A percentile compares a stretch with the other conserved stretches of the same genome.
Evolutionary conservation across 2,329 filamentous ascomycete species (phyloP).

Genomic region (Penicillium sp.): DNA sequence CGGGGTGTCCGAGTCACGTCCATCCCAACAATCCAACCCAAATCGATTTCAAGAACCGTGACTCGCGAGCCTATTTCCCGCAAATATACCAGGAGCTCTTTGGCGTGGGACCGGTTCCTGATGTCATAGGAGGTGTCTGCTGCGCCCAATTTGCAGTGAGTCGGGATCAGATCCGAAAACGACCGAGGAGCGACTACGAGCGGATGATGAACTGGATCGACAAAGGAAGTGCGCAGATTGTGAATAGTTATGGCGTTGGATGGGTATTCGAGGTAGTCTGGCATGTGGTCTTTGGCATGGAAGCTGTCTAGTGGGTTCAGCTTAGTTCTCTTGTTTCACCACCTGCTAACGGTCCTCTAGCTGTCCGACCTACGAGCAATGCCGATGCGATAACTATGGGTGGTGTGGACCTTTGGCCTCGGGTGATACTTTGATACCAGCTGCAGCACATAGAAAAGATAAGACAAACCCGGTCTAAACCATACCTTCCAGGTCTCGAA

Average conservation of each 20-base stretch:
- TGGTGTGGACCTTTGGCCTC: constrained; percentile 4
- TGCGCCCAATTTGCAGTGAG: constrained; percentile 29
- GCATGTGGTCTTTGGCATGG: constrained; percentile 26
- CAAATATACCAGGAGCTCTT: constrained; percentile 17
- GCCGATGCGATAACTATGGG: constrained; percentile 9
- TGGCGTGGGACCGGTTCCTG: constrained; percentile 5
- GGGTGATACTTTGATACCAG: neutral
- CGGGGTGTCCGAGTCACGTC: constrained; percentile 38
- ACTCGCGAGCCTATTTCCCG: constrained; percentile 23
- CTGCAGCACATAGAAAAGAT: neutral
- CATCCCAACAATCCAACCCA: constrained; percentile 28
- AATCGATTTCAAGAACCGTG: constrained; percentile 20
- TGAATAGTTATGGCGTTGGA: constrained; percentile 20
- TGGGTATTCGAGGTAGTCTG: constrained; percentile 27
- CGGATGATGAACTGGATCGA: constrained; percentile 23
- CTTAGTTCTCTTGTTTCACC: neutral
- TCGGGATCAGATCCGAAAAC: constrained; percentile 18
- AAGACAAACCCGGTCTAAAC: neutral
- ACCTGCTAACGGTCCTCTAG: neutral
- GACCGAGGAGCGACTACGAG: constrained; percentile 21
- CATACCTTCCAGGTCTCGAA: too few relatives aligned
- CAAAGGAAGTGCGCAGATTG: neutral
- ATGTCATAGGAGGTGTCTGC: constrained; percentile 16
- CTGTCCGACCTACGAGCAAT: constrained; percentile 6
- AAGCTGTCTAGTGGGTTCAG: constrained; percentile 16